Evolutionary conservation across 495 filamentous ascomycete genomes (phyloP).

Genomic region (Elasticomyces elasticus): DNA sequence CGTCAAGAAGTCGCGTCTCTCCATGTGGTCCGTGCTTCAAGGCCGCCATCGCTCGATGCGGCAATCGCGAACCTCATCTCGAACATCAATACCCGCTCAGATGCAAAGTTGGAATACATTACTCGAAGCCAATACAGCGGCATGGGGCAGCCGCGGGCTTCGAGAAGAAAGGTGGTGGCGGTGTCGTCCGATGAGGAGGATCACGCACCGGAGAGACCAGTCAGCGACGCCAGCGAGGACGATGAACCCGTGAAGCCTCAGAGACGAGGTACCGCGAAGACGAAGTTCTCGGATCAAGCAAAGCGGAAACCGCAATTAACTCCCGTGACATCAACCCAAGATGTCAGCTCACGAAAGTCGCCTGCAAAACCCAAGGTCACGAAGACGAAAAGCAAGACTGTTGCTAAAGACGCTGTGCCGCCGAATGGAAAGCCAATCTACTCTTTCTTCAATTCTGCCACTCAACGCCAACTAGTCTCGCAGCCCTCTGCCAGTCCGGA

Average conservation of each 20-base stretch:
- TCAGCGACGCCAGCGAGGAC: conserved; percentile 12
- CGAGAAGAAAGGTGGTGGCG: conserved; percentile 38
- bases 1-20: neutral
- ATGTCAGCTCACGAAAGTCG: conserved; percentile 2
- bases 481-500: conserved; percentile 23
- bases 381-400: conserved; percentile 5
- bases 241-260: conserved; percentile 14
- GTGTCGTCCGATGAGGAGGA: conserved; percentile 39
- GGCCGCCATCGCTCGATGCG: neutral
- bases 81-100: neutral
- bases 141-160: conserved; percentile 37
- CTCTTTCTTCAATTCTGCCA: conserved; percentile 36
- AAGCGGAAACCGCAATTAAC: neutral
- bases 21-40: neutral
- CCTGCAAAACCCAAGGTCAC: conserved; percentile 8
- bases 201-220: conserved; percentile 3
- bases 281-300: conserved; percentile 10
- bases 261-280: conserved; percentile 6
- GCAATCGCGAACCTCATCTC: neutral
- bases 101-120: neutral
- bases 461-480: conserved; percentile 24
- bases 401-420: conserved; percentile 13
- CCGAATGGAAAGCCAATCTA: conserved; percentile 30
- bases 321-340: conserved; percentile 2
- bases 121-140: conserved; percentile 8